Evolutionary conservation across 129 eudicot genomes (phyloP).

Genomic region (Helichrysum umbraculigerum): DNA sequence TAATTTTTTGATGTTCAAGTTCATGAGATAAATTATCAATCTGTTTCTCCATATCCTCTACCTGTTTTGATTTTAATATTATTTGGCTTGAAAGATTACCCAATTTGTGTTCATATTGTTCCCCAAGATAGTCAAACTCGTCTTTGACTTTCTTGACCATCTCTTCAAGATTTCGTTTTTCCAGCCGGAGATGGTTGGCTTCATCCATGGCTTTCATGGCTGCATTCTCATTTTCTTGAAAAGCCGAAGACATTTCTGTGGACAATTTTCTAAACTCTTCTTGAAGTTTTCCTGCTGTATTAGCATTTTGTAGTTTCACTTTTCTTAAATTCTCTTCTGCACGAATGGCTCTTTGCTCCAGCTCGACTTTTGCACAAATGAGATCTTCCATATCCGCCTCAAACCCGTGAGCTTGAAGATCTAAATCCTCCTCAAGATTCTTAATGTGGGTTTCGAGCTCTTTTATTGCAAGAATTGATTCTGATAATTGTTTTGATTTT

Average conservation of each 20-base stretch:
- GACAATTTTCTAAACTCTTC: conserved; percentile 83
- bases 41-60: conserved; percentile 50
- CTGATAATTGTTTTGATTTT: conserved; percentile 44
- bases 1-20: conserved; percentile 45
- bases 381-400: conserved; percentile 79
- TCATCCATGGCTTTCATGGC: conserved; percentile 76
- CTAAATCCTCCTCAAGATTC: conserved; percentile 69
- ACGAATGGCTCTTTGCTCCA: conserved; percentile 75
- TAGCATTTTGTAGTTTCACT: conserved; percentile 70
- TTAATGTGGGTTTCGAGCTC: conserved; percentile 64
- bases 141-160: conserved; percentile 50
- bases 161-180: conserved; percentile 66
- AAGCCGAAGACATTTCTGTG: conserved; percentile 79
- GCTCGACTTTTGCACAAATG: conserved; percentile 64
- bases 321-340: conserved; percentile 78
- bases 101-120: conserved; percentile 53
- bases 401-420: conserved; percentile 65
- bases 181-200: conserved; percentile 63
- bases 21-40: conserved; percentile 43
- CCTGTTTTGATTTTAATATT: conserved; percentile 37
- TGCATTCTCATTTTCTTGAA: conserved; percentile 72
- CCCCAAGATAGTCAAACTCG: conserved; percentile 42
- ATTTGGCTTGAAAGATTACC: conserved; percentile 44
- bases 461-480: conserved; percentile 38
- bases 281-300: conserved; percentile 79